Percentiles rank a stretch among this genome's conserved stretches.
These are phyloP conservation scores for Gossypium herbaceum DNA, from an alignment of 345 rosid genomes.

Conservation along the genomic window DNA sequence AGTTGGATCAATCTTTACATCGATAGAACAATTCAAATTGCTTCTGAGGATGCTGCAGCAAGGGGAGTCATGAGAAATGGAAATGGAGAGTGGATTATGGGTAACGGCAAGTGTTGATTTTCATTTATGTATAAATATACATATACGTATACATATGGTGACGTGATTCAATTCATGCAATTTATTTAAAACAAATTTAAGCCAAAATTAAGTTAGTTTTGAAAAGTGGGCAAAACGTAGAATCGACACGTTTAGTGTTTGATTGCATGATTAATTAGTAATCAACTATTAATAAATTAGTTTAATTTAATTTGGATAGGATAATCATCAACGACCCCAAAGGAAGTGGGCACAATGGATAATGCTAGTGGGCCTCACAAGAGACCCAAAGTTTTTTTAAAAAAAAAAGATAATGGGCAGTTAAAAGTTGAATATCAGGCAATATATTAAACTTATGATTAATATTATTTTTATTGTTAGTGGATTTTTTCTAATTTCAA, in stretches of 20 bases:
- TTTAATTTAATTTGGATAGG: not conserved
- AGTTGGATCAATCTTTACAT: no score
- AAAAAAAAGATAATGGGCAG: no score
- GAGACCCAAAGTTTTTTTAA: not conserved
- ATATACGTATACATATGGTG: not conserved
- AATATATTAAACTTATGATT: not conserved
- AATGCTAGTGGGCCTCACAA: slow-evolving; percentile 14
- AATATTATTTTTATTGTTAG: not conserved
- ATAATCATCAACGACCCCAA: slow-evolving; percentile 19
- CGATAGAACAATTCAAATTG: no score
- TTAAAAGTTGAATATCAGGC: not conserved
- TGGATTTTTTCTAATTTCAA: not conserved
- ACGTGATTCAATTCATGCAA: not conserved
- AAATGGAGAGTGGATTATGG: no score
- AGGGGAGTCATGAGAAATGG: no score
- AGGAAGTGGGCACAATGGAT: slow-evolving; percentile 1
- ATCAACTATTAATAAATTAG: not conserved
- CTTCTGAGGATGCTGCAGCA: no score
- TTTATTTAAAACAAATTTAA: not conserved
- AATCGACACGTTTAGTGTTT: not conserved
- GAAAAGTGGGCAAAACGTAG: not conserved
- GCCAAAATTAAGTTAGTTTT: not conserved
- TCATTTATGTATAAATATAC: not conserved
- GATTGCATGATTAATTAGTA: not conserved
- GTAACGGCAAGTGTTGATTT: no score